Evolutionary conservation across 192 early-diverging fungal species (phyloP).

Genomic region (Linnemannia zychae): DNA sequence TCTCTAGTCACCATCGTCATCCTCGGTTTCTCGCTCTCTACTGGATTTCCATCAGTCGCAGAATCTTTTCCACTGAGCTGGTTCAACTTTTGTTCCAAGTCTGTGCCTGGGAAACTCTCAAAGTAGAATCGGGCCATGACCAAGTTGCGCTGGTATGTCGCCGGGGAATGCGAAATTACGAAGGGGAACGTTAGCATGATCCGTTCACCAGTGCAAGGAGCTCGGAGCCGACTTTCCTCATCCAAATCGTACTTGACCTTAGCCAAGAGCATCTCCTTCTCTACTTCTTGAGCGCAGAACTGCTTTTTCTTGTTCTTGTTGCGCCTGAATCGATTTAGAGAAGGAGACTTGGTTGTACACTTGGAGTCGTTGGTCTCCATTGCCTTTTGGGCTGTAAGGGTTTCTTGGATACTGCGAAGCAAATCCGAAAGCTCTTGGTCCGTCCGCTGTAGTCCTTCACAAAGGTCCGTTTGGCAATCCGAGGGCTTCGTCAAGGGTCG

Average conservation of each 20-base stretch:
- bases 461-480: constrained; percentile 31
- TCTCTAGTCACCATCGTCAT: not conserved
- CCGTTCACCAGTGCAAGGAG: constrained; percentile 37
- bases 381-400: not conserved
- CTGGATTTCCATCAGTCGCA: not conserved
- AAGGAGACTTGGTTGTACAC: not conserved
- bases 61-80: not conserved
- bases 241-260: constrained; percentile 17
- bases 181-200: constrained; percentile 38
- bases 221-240: constrained; percentile 6
- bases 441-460: constrained; percentile 3
- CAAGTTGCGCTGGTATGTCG: constrained; percentile 39
- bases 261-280: constrained; percentile 13
- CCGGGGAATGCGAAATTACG: constrained; percentile 42
- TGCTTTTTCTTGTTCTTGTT: not conserved
- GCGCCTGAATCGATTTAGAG: not conserved
- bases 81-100: constrained; percentile 9
- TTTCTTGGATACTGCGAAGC: constrained; percentile 10
- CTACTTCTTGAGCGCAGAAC: constrained; percentile 4
- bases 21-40: not conserved
- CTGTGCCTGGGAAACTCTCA: constrained; percentile 27
- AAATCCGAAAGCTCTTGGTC: constrained; percentile 12
- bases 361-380: not conserved
- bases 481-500: constrained; percentile 29
- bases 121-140: constrained; percentile 31